Evolutionary conservation across 148 eudicot species (phyloP), one percentile per base, ranked within the genome.

Genomic region (Simmondsia chinensis): DNA sequence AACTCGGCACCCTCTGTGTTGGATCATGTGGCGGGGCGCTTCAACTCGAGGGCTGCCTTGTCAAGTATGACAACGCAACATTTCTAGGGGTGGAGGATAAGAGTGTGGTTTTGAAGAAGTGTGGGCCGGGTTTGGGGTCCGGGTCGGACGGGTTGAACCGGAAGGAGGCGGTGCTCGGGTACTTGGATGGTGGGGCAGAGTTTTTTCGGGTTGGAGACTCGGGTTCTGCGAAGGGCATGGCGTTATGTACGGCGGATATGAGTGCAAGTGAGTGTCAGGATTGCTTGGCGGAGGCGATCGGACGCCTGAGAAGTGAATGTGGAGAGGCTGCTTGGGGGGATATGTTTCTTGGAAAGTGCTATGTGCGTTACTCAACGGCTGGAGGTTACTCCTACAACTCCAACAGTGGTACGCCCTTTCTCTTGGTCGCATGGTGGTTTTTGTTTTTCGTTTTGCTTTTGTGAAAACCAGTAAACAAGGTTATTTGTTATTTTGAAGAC

Each of bases 61-160:
- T 74, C 20, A 67, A 60, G 69, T 78, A 78, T 40, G 80, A 70
- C 36, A 74, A 71, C 48, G 43, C 39, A 0, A 45, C 74, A 1
- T 78, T 78, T 21, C 26, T 74, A 10, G 80, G 85, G 0, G 67
- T 57, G 0, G 68, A 67, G 57, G 85, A 78, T 48, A 71, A 74
- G 64, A 39, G 61, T 0, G 68, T 64, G 19, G 67, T 71, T 29
- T 1, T 52, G 20, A 52, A 47, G 42, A 68, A 65, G 43, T 78
- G 85, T 33, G 85, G 80, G 45, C 66, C 59, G 46, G 28, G 43
- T 34, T 30, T 36, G 0, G 77, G 42, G 35, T 33, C 23, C 18
- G 63, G 56, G 15, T 53, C 72, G 16, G 76, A 48, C 6, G 28
- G 15, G 52, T 33, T 44, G 70, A 18, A 38, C 4, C 33, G 47